Percentiles rank a stretch among this genome's conserved stretches.
phyloP scores from a whole-genome alignment of 2,329 filamentous ascomycete genomes.

The Penicillium freii region DNA sequence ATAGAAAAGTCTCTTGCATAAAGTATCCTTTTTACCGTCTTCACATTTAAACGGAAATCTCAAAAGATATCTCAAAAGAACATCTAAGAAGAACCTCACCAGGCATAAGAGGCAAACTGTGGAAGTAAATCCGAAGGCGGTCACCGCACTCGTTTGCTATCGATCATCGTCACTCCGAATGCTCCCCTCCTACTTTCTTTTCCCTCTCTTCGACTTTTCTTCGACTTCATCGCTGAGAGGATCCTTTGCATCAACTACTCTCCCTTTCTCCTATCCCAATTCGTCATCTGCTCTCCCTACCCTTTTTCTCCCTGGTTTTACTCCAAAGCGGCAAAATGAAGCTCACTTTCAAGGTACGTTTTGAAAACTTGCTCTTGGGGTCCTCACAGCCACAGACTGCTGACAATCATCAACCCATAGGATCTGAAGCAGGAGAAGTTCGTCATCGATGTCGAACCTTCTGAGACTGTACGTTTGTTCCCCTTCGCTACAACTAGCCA shows the following conservation, averaged over 20 bases:
- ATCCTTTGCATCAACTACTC: constrained; percentile 5
- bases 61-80: too few species aligned
- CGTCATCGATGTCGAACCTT: constrained; percentile 88
- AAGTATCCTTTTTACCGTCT: too few species aligned
- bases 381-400: constrained; percentile 11
- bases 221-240: constrained; percentile 13
- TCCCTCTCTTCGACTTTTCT: constrained; percentile 27
- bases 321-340: constrained; percentile 56
- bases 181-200: constrained; percentile 20
- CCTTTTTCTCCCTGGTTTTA: constrained; percentile 28
- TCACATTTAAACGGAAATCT: too few species aligned
- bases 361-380: constrained; percentile 23
- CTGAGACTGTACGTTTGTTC: constrained; percentile 70
- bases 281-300: constrained; percentile 9
- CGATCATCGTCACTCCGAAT: constrained; percentile 11
- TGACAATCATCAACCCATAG: constrained; percentile 48
- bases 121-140: constrained; percentile 5
- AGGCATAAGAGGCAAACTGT: too few species aligned
- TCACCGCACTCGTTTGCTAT: constrained; percentile 12
- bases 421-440: constrained; percentile 99
- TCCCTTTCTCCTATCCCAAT: constrained; percentile 4
- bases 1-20: too few species aligned
- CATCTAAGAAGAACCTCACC: too few species aligned
- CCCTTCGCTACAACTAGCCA: constrained; percentile 11
- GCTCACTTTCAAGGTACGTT: constrained; percentile 66